phyloP scores from a whole-genome alignment of 2,329 filamentous ascomycete species.

The Aspergillus fischeri region DNA sequence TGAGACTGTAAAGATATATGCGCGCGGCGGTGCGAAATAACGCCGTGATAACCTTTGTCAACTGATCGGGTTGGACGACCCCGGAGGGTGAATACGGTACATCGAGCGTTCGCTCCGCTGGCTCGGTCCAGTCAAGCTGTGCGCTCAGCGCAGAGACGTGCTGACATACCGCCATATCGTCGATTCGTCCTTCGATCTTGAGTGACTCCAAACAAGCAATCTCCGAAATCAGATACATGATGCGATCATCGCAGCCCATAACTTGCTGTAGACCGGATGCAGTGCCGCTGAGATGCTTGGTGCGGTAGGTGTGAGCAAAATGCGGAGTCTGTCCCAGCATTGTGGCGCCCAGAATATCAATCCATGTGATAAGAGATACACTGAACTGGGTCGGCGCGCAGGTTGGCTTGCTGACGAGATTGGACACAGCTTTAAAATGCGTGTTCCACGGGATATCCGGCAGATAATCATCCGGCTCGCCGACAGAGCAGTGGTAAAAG shows the following conservation, averaged over 20 bases:
- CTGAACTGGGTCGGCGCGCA: constrained; percentile 73
- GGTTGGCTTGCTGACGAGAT: constrained; percentile 76
- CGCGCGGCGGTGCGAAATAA: no score
- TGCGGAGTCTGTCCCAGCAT: constrained; percentile 80
- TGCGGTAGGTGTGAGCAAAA: constrained; percentile 87
- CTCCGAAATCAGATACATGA: constrained; percentile 98
- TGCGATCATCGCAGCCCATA: constrained; percentile 94
- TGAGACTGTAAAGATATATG: no score
- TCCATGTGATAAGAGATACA: constrained; percentile 85
- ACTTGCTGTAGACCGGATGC: constrained; percentile 77
- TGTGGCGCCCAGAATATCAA: constrained; percentile 90
- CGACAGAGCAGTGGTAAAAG: constrained; percentile 89
- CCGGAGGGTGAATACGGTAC: constrained; percentile 41
- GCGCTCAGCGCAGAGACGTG: constrained; percentile 82
- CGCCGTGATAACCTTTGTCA: no score
- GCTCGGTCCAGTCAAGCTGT: constrained; percentile 74
- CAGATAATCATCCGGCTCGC: constrained; percentile 76
- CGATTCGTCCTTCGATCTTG: constrained; percentile 65
- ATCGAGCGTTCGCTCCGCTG: constrained; percentile 50
- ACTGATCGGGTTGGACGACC: no score
- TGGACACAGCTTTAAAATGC: constrained; percentile 86
- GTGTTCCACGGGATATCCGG: constrained; percentile 94
- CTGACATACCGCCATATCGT: constrained; percentile 76
- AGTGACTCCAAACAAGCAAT: constrained; percentile 91
- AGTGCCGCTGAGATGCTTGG: constrained; percentile 69